Conservation (phyloP, 2,329 filamentous ascomycete species). For the Calonectria hawksworthii region DNA sequence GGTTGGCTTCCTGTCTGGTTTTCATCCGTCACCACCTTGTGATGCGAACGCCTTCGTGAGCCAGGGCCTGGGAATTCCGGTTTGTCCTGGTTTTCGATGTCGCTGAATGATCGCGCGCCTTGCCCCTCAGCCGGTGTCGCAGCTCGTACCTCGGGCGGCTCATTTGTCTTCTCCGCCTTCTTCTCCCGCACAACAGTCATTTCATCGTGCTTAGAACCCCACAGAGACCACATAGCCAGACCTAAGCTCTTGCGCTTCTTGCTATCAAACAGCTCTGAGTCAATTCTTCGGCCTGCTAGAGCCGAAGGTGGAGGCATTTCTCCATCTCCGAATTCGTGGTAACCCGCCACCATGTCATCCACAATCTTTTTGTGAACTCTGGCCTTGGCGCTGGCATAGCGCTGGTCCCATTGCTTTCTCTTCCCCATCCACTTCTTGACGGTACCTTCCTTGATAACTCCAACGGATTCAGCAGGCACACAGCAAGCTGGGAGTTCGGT, state of each 20-base stretch:
- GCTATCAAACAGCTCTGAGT: slow-evolving; percentile 57
- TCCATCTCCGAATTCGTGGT: slow-evolving; percentile 76
- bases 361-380: slow-evolving; percentile 81
- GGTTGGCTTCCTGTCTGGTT: slow-evolving; percentile 57
- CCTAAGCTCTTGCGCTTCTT: slow-evolving; percentile 79
- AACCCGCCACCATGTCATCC: slow-evolving; percentile 80
- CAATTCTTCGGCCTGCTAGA: slow-evolving; percentile 76
- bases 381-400: slow-evolving; percentile 77
- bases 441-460: slow-evolving; percentile 83
- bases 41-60: slow-evolving; percentile 58
- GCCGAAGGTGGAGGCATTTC: slow-evolving; percentile 89
- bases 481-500: slow-evolving; percentile 75
- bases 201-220: slow-evolving; percentile 92
- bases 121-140: slow-evolving; percentile 58
- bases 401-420: slow-evolving; percentile 80
- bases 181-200: slow-evolving; percentile 74
- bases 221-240: slow-evolving; percentile 86
- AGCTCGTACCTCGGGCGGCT: slow-evolving; percentile 47
- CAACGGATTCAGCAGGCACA: slow-evolving; percentile 75
- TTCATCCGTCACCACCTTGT: slow-evolving; percentile 65
- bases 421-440: slow-evolving; percentile 86
- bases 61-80: slow-evolving; percentile 40
- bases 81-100: slow-evolving; percentile 56
- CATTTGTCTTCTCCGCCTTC: slow-evolving; percentile 64
- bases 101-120: slow-evolving; percentile 57